Conservation (phyloP, 2,329 filamentous ascomycete genomes). For the Colletotrichum shisoi region DNA sequence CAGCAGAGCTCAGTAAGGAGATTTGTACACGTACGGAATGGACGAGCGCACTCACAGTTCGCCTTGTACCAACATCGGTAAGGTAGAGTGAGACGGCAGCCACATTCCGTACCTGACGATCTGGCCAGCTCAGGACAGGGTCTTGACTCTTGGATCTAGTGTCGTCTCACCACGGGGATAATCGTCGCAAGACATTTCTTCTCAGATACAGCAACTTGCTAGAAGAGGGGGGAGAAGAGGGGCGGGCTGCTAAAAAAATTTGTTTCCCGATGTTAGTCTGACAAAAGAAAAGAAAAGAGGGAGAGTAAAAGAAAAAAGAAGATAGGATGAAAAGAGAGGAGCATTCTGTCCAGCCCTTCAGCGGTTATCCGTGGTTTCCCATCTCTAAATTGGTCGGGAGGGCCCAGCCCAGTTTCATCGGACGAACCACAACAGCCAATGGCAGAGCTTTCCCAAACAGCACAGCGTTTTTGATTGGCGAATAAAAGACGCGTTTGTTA, state of each 20-base stretch:
- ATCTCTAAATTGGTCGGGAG: constrained; percentile 16
- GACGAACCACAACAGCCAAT: constrained; percentile 21
- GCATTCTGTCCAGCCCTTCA: constrained; percentile 21
- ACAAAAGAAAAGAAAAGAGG: background rate
- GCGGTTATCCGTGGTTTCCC: constrained; percentile 32
- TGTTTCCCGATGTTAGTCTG: constrained; percentile 3
- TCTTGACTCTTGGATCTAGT: constrained; percentile 24
- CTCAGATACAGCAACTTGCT: background rate
- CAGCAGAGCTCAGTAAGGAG: constrained; percentile 18
- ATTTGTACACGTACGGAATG: constrained; percentile 21
- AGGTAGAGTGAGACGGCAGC: constrained; percentile 27
- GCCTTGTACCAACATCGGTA: constrained; percentile 30
- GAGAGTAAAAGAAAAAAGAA: constrained; percentile 20
- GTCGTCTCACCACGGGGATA: constrained; percentile 29
- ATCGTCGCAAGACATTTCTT: constrained; percentile 34
- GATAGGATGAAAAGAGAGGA: constrained; percentile 9
- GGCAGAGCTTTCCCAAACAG: background rate
- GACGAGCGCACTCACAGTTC: constrained; percentile 22
- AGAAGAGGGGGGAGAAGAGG: background rate
- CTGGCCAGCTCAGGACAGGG: constrained; percentile 27
- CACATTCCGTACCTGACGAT: constrained; percentile 40
- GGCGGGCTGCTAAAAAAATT: background rate
- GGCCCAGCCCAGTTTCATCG: constrained; percentile 24
- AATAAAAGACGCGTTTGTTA: constrained; percentile 31
- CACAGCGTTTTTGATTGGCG: constrained; percentile 22